A percentile compares a stretch with the other conserved stretches of the same genome.
phyloP scores from a whole-genome alignment of 306 rosid genomes.

The Acmispon strigosus region DNA sequence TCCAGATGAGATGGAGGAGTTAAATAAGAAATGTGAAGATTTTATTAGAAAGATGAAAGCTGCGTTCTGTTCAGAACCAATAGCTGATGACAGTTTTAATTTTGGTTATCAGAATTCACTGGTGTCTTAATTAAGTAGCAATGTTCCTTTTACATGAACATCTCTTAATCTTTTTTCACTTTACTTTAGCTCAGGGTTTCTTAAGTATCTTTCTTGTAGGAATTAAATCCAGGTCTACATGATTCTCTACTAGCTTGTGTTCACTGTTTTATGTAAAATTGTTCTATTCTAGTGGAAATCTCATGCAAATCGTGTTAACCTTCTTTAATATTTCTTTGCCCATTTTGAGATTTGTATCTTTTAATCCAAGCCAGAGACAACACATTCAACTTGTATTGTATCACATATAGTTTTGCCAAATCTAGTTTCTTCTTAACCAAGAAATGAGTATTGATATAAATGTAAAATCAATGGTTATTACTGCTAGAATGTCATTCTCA shows the following conservation, averaged over 20 bases:
- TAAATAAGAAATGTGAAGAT: slow-evolving; percentile 74
- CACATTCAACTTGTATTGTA: too few relatives aligned
- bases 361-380: neutral
- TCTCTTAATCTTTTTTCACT: too few relatives aligned
- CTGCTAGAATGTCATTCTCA: too few relatives aligned
- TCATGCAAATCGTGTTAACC: neutral
- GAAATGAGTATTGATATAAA: neutral
- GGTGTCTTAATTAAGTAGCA: slow-evolving; percentile 1
- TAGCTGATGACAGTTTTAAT: neutral
- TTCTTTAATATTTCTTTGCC: neutral
- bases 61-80: slow-evolving; percentile 32
- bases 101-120: neutral
- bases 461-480: too few relatives aligned
- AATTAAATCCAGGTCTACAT: neutral
- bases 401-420: neutral
- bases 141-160: neutral
- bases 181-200: neutral
- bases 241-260: neutral
- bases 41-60: slow-evolving; percentile 65
- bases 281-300: neutral
- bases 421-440: neutral
- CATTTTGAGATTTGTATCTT: neutral
- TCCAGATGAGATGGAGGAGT: slow-evolving; percentile 46
- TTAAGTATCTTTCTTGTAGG: slow-evolving; percentile 8
- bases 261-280: neutral